Evolutionary conservation across 441 rosid genomes (phyloP), one percentile per base, ranked within the genome.

Genomic region (Euphorbia celastroides): DNA sequence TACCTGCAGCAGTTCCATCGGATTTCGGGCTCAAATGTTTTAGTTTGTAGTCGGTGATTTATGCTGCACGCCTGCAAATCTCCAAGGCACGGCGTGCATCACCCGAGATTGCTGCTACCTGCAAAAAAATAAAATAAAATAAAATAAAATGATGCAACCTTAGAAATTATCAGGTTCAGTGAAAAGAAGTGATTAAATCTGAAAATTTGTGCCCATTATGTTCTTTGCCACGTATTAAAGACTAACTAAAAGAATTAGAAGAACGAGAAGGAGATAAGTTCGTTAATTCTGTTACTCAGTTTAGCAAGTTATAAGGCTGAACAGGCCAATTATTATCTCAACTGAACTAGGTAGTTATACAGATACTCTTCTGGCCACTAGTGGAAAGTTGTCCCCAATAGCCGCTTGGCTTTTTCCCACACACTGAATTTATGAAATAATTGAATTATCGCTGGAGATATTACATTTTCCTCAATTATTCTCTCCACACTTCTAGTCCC

Each of bases 31-130:
- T 69, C 62, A 61, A 70, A 44, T 72, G 82, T 84, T 86, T 89
- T 50, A 85, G 51, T 26, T 63, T 86, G 73, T 81, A 82, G 77
- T 94, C 97, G 48, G 97, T 83, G 67, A 94, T 81, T 79, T 94
- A 97, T 36, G 97, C 97, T 66, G 97, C 99, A 23, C 96, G 94
- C 72, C 97, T 88, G 79, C 97, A 89, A 72, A 94, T 94, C 88
- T 92, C 99, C 64, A 94, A 80, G 2, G 94, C 97, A 68, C 96
- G 96, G 41, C 99, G 89, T 72, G 99, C 99, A 74, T 94, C 99
- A 68, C 99, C 98, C 41, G 99, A 94, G 57, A 92, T 84, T 16
- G 98, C 99, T 72, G 99, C 99, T 56, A 92, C 98, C 90, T 87
- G 67, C 5, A 28, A 57, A 30, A 59, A 58, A 14, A 67, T 20